Evolutionary conservation across 805 yeast genomes (phyloP).

Genomic region (Candida quercuum): DNA sequence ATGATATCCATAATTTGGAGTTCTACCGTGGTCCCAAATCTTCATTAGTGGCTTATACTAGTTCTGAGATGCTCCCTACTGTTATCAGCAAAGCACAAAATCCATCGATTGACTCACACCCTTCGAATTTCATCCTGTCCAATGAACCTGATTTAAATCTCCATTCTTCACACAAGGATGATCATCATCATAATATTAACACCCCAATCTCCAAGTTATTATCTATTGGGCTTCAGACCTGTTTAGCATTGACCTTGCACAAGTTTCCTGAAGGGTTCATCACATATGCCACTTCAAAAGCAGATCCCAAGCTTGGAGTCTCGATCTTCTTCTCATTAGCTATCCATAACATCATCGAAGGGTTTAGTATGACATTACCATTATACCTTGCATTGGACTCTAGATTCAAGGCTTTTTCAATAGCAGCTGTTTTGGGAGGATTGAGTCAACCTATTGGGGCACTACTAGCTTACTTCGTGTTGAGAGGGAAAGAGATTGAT

Average conservation of each 20-base stretch:
- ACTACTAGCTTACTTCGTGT: slow-evolving; percentile 52
- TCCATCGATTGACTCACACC: slow-evolving; percentile 1
- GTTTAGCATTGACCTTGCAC: slow-evolving; percentile 81
- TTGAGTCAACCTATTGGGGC: slow-evolving; percentile 91
- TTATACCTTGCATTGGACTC: slow-evolving; percentile 70
- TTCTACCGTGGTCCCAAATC: slow-evolving; percentile 17
- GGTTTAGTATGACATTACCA: slow-evolving; percentile 90
- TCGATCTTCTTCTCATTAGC: slow-evolving; percentile 80
- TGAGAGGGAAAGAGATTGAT: slow-evolving; percentile 31
- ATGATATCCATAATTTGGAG: slow-evolving; percentile 22
- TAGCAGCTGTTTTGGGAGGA: slow-evolving; percentile 72
- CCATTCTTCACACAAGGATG: slow-evolving; percentile 29
- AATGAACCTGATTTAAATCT: slow-evolving; percentile 21
- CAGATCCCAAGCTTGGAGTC: slow-evolving; percentile 66
- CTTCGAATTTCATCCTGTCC: slow-evolving; percentile 13
- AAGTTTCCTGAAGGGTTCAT: slow-evolving; percentile 95
- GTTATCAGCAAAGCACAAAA: not conserved
- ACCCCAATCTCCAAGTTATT: slow-evolving; percentile 75
- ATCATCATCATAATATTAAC: slow-evolving; percentile 76
- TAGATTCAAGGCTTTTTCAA: slow-evolving; percentile 54
- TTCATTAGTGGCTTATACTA: slow-evolving; percentile 22
- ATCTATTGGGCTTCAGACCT: slow-evolving; percentile 86
- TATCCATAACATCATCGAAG: slow-evolving; percentile 90
- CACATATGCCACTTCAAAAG: slow-evolving; percentile 69
- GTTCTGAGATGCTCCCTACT: not conserved